phyloP scores from a whole-genome alignment of 2,329 filamentous ascomycete genomes.

The Thermoascus crustaceus region DNA sequence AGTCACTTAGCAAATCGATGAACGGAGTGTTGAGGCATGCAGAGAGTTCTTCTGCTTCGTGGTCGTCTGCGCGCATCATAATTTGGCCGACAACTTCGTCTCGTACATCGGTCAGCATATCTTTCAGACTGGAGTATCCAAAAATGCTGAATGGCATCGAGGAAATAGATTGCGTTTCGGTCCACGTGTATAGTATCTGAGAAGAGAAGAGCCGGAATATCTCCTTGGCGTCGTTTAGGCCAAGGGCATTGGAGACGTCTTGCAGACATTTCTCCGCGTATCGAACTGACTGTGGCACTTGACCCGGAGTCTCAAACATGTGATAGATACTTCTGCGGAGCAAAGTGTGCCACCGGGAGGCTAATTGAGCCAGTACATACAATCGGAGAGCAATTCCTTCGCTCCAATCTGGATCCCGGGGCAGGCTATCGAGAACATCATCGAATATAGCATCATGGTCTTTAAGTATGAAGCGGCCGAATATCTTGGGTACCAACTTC shows the following conservation, averaged over 20 bases:
- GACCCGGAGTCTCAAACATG: constrained; percentile 83
- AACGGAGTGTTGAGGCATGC: constrained; percentile 47
- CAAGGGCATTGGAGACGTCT: constrained; percentile 57
- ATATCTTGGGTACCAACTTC: constrained; percentile 61
- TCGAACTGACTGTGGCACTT: constrained; percentile 53
- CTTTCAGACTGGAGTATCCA: constrained; percentile 59
- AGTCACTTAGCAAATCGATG: constrained; percentile 52
- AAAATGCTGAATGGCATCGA: constrained; percentile 81
- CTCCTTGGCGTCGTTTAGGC: constrained; percentile 56
- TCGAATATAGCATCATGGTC: constrained; percentile 77
- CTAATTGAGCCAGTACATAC: constrained; percentile 66
- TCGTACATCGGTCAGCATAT: constrained; percentile 62
- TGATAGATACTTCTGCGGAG: constrained; percentile 83
- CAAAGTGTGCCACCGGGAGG: constrained; percentile 75
- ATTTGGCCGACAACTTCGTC: constrained; percentile 73
- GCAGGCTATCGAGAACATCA: constrained; percentile 73
- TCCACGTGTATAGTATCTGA: constrained; percentile 87
- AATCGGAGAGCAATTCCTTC: constrained; percentile 84
- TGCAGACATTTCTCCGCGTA: constrained; percentile 68
- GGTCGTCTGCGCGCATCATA: constrained; percentile 68
- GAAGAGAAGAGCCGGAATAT: constrained; percentile 79
- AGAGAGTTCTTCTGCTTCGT: constrained; percentile 55
- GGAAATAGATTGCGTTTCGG: constrained; percentile 57
- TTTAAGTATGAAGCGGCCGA: constrained; percentile 72
- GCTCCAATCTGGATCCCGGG: constrained; percentile 58